Conservation (phyloP, 2,329 filamentous ascomycete genomes). For the Hymenoscyphus infarciens region DNA sequence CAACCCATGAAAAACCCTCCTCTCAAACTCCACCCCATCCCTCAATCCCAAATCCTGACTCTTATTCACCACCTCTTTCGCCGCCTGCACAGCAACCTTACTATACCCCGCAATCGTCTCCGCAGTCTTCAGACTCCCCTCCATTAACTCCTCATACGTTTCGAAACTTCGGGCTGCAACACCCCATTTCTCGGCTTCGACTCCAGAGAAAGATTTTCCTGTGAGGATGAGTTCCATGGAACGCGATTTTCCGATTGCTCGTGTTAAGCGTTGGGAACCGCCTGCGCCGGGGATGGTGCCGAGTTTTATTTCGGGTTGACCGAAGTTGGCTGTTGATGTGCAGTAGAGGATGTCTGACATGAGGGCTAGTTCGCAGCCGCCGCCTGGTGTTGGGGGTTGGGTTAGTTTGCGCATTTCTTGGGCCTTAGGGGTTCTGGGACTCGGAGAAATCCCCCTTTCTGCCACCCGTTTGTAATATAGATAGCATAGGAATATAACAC, state of each 20-base stretch:
- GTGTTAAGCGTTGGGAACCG: conserved; percentile 82
- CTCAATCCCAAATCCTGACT: conserved; percentile 84
- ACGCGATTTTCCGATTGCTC: conserved; percentile 76
- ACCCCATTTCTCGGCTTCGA: conserved; percentile 85
- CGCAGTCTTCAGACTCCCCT: conserved; percentile 76
- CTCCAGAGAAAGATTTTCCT: conserved; percentile 77
- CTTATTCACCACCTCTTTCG: conserved; percentile 99
- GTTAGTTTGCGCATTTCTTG: no score
- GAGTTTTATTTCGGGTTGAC: conserved; percentile 95
- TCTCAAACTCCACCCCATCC: conserved; percentile 93
- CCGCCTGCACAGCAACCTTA: conserved; percentile 79
- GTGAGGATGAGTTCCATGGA: conserved; percentile 92
- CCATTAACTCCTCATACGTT: conserved; percentile 75
- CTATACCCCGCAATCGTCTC: conserved; percentile 87
- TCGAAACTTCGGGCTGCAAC: conserved; percentile 80
- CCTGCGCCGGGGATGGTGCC: conserved; percentile 90
- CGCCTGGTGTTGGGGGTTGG: conserved; percentile 47
- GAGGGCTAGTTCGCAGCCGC: conserved; percentile 93
- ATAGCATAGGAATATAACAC: no score
- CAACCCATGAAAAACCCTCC: conserved; percentile 84
- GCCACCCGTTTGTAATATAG: no score
- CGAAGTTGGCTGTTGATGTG: conserved; percentile 81
- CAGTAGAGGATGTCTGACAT: conserved; percentile 97
- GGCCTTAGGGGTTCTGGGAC: no score
- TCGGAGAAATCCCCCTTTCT: no score